Conservation (phyloP, 1,284 basidiomycete species). For the Spongispora temasekensis region DNA sequence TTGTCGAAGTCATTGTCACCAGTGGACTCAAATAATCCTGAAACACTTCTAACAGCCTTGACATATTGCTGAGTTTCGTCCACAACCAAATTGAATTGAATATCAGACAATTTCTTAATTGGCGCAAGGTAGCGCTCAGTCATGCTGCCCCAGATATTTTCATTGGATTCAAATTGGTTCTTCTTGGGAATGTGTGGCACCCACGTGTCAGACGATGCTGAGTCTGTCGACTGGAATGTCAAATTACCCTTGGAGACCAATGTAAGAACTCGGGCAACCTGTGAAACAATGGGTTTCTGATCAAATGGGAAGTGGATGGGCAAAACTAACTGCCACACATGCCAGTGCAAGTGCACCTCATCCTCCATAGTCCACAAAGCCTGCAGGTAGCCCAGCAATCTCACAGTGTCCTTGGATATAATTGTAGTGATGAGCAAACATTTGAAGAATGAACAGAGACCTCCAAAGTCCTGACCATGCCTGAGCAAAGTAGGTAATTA, state of each 20-base stretch:
- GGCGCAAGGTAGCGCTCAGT: not conserved
- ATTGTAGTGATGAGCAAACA: not conserved
- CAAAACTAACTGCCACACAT: not conserved
- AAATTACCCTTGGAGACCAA: not conserved
- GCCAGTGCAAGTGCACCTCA: not conserved
- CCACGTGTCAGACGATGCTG: not conserved
- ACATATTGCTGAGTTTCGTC: not conserved
- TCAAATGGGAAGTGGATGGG: no score
- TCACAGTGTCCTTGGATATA: not conserved
- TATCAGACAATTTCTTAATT: not conserved
- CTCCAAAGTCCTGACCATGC: conserved; percentile 6
- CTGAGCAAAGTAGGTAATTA: not conserved
- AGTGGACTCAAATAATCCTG: not conserved
- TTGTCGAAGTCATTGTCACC: not conserved
- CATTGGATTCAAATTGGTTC: not conserved
- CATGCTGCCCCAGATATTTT: not conserved
- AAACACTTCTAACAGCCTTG: not conserved
- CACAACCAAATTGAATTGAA: not conserved
- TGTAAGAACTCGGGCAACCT: not conserved
- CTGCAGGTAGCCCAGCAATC: not conserved
- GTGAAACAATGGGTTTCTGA: not conserved
- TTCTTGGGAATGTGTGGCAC: not conserved
- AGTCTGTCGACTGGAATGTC: not conserved
- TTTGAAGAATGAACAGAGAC: not conserved
- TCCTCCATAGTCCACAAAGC: not conserved